phyloP scores from a whole-genome alignment of 495 filamentous ascomycete genomes.

The Rhypophila decipiens region DNA sequence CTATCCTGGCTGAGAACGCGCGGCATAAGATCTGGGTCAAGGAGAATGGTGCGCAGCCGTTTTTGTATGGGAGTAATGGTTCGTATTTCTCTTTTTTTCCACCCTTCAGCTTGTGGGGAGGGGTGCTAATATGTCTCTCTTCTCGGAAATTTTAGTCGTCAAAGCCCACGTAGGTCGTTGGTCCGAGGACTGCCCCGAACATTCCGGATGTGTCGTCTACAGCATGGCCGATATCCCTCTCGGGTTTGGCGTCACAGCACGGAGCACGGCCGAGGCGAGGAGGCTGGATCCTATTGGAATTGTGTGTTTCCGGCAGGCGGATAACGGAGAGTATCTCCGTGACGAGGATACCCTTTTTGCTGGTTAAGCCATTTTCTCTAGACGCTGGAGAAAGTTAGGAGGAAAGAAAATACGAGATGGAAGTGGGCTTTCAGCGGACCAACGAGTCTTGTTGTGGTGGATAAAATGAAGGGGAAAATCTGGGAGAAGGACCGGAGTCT shows the following conservation, averaged over 20 bases:
- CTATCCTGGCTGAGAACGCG: conserved; percentile 80
- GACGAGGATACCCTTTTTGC: conserved; percentile 60
- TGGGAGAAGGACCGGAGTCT: too few species aligned
- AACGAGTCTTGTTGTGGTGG: too few species aligned
- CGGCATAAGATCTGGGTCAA: conserved; percentile 95
- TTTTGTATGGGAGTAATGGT: conserved; percentile 60
- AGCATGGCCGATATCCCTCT: conserved; percentile 71
- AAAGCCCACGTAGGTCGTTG: conserved; percentile 89
- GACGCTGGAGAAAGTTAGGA: background rate
- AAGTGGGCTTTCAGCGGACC: too few species aligned
- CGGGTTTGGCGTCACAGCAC: conserved; percentile 67
- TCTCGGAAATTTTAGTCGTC: conserved; percentile 43
- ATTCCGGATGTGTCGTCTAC: conserved; percentile 69
- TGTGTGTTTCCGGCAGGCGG: conserved; percentile 76
- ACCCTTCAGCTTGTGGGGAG: background rate
- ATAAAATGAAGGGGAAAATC: too few species aligned
- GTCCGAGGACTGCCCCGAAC: conserved; percentile 79
- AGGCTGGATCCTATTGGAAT: conserved; percentile 85
- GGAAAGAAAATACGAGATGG: background rate
- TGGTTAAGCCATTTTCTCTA: conserved; percentile 9
- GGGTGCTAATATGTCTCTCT: background rate
- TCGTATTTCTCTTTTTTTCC: background rate
- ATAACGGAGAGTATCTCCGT: conserved; percentile 87
- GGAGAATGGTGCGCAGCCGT: conserved; percentile 91
- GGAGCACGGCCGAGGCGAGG: conserved; percentile 73